Conservation (phyloP, 164 flowering plant species). For the Macadamia integrifolia region DNA sequence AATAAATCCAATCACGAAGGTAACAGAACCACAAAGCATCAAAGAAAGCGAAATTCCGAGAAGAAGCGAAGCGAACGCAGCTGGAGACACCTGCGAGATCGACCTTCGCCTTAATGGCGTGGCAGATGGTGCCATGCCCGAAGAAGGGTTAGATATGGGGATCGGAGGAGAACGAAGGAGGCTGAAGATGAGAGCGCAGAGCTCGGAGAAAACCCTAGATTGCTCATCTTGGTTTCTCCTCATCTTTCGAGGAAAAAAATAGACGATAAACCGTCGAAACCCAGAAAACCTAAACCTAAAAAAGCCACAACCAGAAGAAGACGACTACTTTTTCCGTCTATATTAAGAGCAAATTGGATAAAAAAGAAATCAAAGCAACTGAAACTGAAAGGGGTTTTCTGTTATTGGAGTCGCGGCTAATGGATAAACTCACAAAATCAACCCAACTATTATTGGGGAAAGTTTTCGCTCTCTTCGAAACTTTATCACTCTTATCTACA, state of each 20-base stretch:
- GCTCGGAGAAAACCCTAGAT: slow-evolving; percentile 62
- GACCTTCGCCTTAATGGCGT: slow-evolving; percentile 14
- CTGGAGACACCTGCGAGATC: slow-evolving; percentile 53
- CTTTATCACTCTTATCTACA: too few species aligned
- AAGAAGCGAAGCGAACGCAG: slow-evolving; percentile 80
- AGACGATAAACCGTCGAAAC: neutral
- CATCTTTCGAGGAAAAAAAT: slow-evolving; percentile 26
- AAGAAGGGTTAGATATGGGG: slow-evolving; percentile 22
- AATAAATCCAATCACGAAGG: slow-evolving; percentile 83
- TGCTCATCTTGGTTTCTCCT: slow-evolving; percentile 42
- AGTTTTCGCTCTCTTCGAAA: too few species aligned
- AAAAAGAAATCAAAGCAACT: too few species aligned
- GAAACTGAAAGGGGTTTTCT: too few species aligned
- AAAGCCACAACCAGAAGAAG: too few species aligned
- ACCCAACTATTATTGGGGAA: too few species aligned
- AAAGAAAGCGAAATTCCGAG: slow-evolving; percentile 73
- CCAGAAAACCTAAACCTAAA: neutral
- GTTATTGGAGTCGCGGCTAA: too few species aligned
- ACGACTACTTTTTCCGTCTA: too few species aligned
- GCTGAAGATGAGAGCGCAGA: slow-evolving; percentile 54
- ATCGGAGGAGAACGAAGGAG: slow-evolving; percentile 57
- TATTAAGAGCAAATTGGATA: too few species aligned
- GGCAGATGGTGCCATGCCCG: slow-evolving; percentile 9
- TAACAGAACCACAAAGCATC: slow-evolving; percentile 95
- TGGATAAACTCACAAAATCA: too few species aligned